A percentile compares a stretch with the other conserved stretches of the same genome.
phyloP scores from a whole-genome alignment of 495 filamentous ascomycete genomes.

The Friedmanniomyces endolithicus region DNA sequence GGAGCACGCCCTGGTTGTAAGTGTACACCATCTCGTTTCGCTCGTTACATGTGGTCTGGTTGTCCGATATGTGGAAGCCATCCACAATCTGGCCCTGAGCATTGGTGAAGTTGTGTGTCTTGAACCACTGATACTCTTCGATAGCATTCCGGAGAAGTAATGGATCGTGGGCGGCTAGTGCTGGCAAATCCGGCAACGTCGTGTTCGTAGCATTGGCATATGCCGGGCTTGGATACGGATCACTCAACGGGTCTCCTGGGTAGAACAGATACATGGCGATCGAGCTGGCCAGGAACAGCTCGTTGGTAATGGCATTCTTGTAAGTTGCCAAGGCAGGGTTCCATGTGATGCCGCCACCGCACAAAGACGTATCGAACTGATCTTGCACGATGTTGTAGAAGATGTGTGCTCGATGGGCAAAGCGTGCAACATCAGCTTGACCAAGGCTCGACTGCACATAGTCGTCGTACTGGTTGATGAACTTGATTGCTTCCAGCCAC shows the following conservation, averaged over 20 bases:
- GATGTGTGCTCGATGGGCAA: constrained; percentile 73
- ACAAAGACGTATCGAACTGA: constrained; percentile 43
- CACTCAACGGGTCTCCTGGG: constrained; percentile 60
- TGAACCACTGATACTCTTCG: constrained; percentile 72
- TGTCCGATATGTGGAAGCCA: constrained; percentile 74
- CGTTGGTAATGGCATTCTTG: constrained; percentile 96
- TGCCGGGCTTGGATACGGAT: constrained; percentile 44
- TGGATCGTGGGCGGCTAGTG: constrained; percentile 43
- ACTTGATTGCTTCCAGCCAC: constrained; percentile 46
- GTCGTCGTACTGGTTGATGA: constrained; percentile 35
- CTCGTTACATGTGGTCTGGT: constrained; percentile 54
- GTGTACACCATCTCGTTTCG: constrained; percentile 63
- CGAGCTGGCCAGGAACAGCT: constrained; percentile 74
- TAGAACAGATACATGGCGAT: constrained; percentile 86
- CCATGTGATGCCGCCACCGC: constrained; percentile 89
- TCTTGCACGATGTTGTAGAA: constrained; percentile 68
- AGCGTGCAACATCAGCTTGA: constrained; percentile 54
- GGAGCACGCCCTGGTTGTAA: constrained; percentile 43
- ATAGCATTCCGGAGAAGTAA: constrained; percentile 58
- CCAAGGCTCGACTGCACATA: constrained; percentile 28
- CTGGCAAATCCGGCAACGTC: constrained; percentile 5
- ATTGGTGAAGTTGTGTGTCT: constrained; percentile 69
- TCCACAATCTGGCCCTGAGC: constrained; percentile 67
- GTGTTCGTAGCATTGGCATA: constrained; percentile 7
- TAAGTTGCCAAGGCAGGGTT: constrained; percentile 71